Base-by-base conservation (phyloP, 306 rosid genomes). In the Spatholobus suberectus region DNA sequence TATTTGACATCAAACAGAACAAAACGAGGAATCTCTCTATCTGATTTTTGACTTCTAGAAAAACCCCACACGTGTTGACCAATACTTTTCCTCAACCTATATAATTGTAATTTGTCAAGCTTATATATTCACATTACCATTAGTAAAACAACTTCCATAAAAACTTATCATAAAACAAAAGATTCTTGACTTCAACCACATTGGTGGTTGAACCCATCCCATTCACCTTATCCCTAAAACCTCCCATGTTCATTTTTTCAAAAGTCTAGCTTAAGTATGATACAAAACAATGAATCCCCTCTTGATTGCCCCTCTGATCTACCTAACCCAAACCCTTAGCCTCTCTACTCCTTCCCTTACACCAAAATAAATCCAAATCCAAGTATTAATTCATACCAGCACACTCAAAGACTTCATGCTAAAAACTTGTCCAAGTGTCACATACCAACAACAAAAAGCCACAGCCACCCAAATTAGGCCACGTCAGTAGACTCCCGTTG, bases 141-240 rank as follows among this genome's bases (percentile, higher is more conserved):
- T 59, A 75, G 14, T 34, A 57, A 87, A 72, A 58, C 49, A 44
- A 32, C 13, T 61, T 54, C 14, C 38, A 18, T 15, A 5, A 49
- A 49, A 84, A 40, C 14, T 35, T 5, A 4, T 8, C 15, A 27
- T 46, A 20, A 65, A 66, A 23, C 1, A 65, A 74, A 62, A 75
- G 87, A 91, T 73, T 38, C 89, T 76, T 63, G 63, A 80, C 70
- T 86, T 89, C 91, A 91, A 91, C 91, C 79, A 34, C 62, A 78
- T 85, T 68, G 92, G 90, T 91, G 85, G 95, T 87, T 91, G 84
- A 93, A 93, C 86, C 87, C 91, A 86, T 91, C 93, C 87, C 76
- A 79, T 72, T 78, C 37, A 73, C 23, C 80, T 67, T 49, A 23
- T 83, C 77, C 77, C 66, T 78, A 47, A 65, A 54, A 70, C 43